Evolutionary conservation across 768 basidiomycete genomes (phyloP).

Genomic region (Coprinopsis marcescibilis): DNA sequence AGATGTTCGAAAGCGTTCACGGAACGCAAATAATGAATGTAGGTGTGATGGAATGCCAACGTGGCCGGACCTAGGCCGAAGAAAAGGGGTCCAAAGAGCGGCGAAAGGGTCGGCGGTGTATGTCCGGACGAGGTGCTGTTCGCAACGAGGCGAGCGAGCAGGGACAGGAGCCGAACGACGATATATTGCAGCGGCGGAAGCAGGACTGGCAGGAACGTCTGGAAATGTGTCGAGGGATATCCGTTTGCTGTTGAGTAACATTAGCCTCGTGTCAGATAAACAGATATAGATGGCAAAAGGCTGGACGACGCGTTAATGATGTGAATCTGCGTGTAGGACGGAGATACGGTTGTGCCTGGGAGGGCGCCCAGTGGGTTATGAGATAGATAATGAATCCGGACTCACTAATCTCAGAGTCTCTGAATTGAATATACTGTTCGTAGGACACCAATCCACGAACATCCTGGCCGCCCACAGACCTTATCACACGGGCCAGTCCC

Average conservation of each 20-base stretch:
- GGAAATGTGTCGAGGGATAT: slow-evolving; percentile 71
- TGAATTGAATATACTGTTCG: slow-evolving; percentile 80
- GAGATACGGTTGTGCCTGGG: slow-evolving; percentile 2
- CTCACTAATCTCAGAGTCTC: slow-evolving; percentile 77
- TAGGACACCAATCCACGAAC: slow-evolving; percentile 82
- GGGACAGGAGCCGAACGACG: slow-evolving; percentile 66
- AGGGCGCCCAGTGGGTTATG: slow-evolving; percentile 1
- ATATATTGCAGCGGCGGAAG: slow-evolving; percentile 52
- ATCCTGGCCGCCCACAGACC: slow-evolving; percentile 63
- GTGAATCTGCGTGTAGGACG: slow-evolving; percentile 1
- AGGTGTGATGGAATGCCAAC: slow-evolving; percentile 44
- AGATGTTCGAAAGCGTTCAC: slow-evolving; percentile 90
- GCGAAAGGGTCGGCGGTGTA: slow-evolving; percentile 84
- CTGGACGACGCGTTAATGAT: slow-evolving; percentile 1
- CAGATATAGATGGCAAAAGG: slow-evolving; percentile 9
- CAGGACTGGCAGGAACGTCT: slow-evolving; percentile 54
- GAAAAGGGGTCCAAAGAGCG: slow-evolving; percentile 83
- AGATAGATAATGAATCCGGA: slow-evolving; percentile 7
- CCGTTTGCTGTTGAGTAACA: slow-evolving; percentile 38
- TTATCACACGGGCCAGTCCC: slow-evolving; percentile 77
- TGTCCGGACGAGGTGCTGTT: slow-evolving; percentile 83
- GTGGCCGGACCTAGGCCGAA: slow-evolving; percentile 69
- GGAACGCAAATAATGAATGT: slow-evolving; percentile 67
- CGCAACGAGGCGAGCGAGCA: slow-evolving; percentile 77
- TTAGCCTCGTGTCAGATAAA: slow-evolving; percentile 9